Conservation (phyloP, 441 rosid genomes). For the Macaranga tanarius region DNA sequence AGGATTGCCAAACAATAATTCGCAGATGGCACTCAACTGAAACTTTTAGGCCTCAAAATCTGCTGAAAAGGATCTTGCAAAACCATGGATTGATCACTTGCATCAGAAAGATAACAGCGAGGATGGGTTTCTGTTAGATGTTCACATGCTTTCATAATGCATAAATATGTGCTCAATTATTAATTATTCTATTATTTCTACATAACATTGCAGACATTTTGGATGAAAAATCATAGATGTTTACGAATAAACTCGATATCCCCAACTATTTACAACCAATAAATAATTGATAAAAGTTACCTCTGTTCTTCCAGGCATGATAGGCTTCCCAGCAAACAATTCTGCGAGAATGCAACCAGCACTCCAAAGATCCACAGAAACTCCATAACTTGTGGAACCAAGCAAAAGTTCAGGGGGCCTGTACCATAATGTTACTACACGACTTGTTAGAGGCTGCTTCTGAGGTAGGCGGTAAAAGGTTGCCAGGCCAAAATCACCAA, state of each 20-base stretch:
- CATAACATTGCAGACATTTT: neutral
- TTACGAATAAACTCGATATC: neutral
- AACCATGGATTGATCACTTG: neutral
- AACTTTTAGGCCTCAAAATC: neutral
- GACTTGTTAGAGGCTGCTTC: conserved; percentile 84
- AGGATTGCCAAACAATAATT: neutral
- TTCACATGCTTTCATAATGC: neutral
- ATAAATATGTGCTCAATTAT: neutral
- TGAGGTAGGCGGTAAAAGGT: conserved; percentile 43
- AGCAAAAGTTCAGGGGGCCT: conserved; percentile 93
- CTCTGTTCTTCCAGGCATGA: conserved; percentile 95
- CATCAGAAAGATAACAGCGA: neutral
- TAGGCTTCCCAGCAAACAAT: conserved; percentile 78
- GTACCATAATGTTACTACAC: conserved; percentile 90
- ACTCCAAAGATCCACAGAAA: conserved; percentile 85
- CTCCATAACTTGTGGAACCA: conserved; percentile 82
- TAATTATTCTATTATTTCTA: too few relatives aligned
- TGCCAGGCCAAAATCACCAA: conserved; percentile 91
- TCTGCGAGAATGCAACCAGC: conserved; percentile 90
- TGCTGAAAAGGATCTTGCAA: neutral
- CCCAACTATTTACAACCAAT: neutral
- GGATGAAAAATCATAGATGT: neutral
- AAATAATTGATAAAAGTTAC: conserved; percentile 32
- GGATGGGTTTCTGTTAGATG: neutral
- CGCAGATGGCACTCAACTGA: neutral